Percentiles rank a stretch among this genome's conserved stretches.
Conservation (phyloP, 495 filamentous ascomycete species). For the Xylaria nigripes region DNA sequence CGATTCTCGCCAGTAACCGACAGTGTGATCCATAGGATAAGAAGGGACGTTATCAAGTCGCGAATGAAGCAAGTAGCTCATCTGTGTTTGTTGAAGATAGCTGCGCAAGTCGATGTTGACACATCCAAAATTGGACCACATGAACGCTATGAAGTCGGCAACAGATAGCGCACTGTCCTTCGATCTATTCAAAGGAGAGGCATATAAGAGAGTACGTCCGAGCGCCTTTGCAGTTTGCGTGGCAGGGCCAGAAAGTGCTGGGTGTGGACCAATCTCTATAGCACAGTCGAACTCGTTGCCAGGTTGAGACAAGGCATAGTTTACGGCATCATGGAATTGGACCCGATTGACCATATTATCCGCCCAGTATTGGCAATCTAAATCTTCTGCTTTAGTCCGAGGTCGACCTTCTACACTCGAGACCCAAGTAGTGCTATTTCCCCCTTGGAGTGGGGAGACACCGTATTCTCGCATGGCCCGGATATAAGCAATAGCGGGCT, state of each 20-base stretch:
- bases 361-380: conserved; percentile 44
- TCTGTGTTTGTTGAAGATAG: conserved; percentile 31
- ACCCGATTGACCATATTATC: conserved; percentile 53
- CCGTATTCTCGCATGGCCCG: conserved; percentile 20
- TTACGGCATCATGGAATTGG: conserved; percentile 47
- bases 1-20: conserved; percentile 38
- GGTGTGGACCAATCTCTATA: conserved; percentile 53
- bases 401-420: conserved; percentile 30
- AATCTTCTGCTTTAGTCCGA: conserved; percentile 12
- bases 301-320: conserved; percentile 24
- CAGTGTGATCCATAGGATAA: conserved; percentile 46
- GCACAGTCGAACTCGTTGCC: conserved; percentile 32
- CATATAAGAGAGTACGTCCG: conserved; percentile 27
- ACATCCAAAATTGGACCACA: conserved; percentile 39
- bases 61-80: conserved; percentile 18
- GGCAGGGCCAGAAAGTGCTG: conserved; percentile 42
- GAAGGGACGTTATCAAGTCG: conserved; percentile 27
- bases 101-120: conserved; percentile 17
- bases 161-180: conserved; percentile 31
- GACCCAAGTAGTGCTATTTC: conserved; percentile 28
- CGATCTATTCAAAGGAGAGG: conserved; percentile 26
- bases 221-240: conserved; percentile 33
- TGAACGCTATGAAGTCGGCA: conserved; percentile 38
- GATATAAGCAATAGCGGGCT: conserved; percentile 34
- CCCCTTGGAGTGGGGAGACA: conserved; percentile 13